These are phyloP conservation scores for Lentinula sp. DNA, from an alignment of 768 basidiomycete species.

Conservation along the genomic window DNA sequence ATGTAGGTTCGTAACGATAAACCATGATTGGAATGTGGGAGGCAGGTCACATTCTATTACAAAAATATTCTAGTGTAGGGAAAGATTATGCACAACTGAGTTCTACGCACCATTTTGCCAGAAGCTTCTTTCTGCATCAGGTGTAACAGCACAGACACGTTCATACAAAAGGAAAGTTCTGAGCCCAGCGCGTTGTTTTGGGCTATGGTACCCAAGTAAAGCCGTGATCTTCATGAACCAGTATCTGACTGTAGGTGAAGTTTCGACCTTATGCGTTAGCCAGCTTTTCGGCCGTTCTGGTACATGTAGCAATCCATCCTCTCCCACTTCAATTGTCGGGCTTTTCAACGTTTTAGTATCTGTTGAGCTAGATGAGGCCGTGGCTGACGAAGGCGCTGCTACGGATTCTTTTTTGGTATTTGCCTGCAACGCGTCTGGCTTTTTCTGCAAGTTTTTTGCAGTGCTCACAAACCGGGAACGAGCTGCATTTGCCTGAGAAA, in stretches of 20 bases:
- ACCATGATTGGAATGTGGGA: conserved; percentile 96
- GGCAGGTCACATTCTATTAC: conserved; percentile 73
- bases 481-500: not conserved
- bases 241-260: conserved; percentile 39
- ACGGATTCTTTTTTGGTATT: not conserved
- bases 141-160: conserved; percentile 43
- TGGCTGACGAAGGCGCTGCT: not conserved
- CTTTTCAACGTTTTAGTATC: not conserved
- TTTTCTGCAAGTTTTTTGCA: not conserved
- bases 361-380: not conserved
- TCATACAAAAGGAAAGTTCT: conserved; percentile 56
- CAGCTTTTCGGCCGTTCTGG: conserved; percentile 32
- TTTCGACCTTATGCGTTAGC: conserved; percentile 48
- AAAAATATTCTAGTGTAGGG: not conserved
- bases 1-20: conserved; percentile 88
- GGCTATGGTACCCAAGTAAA: conserved; percentile 52
- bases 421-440: not conserved
- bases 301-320: not conserved
- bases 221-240: conserved; percentile 43
- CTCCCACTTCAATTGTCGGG: not conserved
- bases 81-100: not conserved
- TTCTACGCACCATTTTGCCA: conserved; percentile 57
- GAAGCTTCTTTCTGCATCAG: conserved; percentile 55
- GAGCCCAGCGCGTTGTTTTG: conserved; percentile 55
- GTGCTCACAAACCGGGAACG: not conserved